phyloP scores from a whole-genome alignment of 2,329 filamentous ascomycete species.

The Apiospora koreana region DNA sequence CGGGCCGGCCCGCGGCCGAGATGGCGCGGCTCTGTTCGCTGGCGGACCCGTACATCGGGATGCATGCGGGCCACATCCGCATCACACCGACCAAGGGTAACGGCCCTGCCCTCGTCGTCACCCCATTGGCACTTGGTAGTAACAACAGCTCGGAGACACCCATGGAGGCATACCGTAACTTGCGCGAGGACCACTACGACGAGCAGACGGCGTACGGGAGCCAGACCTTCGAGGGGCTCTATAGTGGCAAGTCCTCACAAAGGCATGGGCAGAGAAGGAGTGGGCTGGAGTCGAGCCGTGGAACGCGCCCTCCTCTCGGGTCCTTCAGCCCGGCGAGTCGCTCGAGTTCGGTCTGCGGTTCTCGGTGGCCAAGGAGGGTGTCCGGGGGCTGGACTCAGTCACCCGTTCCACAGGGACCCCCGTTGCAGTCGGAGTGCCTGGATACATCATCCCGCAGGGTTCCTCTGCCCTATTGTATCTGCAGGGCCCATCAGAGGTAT shows the following conservation, averaged over 20 bases:
- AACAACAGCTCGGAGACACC: slow-evolving; percentile 32
- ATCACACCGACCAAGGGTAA: slow-evolving; percentile 53
- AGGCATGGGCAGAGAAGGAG: slow-evolving; percentile 57
- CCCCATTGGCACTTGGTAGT: slow-evolving; percentile 43
- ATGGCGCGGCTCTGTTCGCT: slow-evolving; percentile 54
- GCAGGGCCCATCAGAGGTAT: slow-evolving; percentile 39
- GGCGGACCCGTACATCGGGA: slow-evolving; percentile 60
- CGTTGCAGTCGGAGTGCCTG: slow-evolving; percentile 53
- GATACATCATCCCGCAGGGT: slow-evolving; percentile 54
- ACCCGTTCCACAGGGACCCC: slow-evolving; percentile 46
- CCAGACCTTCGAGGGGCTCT: slow-evolving; percentile 61
- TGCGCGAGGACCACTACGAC: slow-evolving; percentile 43
- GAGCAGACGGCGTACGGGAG: slow-evolving; percentile 45
- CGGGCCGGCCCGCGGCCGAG: slow-evolving; percentile 45
- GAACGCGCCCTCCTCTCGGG: slow-evolving; percentile 53
- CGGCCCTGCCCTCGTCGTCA: slow-evolving; percentile 55
- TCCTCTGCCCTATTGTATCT: slow-evolving; percentile 47
- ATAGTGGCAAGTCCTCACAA: slow-evolving; percentile 58
- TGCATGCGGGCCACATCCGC: slow-evolving; percentile 58
- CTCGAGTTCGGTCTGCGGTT: slow-evolving; percentile 54
- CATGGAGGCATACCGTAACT: slow-evolving; percentile 57
- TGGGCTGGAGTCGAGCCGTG: slow-evolving; percentile 53
- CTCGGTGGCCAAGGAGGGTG: slow-evolving; percentile 42
- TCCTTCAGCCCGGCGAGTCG: slow-evolving; percentile 44
- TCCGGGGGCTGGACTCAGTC: slow-evolving; percentile 49